Evolutionary conservation across 2,329 filamentous ascomycete species (phyloP).

Genomic region (Sclerotinia borealis): DNA sequence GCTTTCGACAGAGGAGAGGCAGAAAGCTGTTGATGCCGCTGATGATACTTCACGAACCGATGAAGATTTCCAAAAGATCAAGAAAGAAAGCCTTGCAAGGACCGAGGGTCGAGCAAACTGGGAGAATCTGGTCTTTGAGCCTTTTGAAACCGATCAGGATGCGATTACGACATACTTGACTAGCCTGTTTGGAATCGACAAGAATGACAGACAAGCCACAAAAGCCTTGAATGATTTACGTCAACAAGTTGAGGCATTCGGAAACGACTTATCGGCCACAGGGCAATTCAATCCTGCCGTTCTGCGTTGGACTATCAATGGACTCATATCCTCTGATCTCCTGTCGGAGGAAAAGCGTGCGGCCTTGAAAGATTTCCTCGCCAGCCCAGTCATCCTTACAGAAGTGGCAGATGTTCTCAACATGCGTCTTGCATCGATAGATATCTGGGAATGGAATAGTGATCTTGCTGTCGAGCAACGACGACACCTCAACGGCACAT

Average conservation of each 20-base stretch:
- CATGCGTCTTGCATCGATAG: constrained; percentile 46
- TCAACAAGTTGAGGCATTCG: constrained; percentile 36
- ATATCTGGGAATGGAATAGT: constrained; percentile 47
- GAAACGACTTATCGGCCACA: constrained; percentile 18
- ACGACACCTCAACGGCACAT: constrained; percentile 51
- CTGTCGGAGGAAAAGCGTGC: constrained; percentile 46
- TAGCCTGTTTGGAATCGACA: constrained; percentile 39
- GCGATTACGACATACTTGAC: constrained; percentile 46
- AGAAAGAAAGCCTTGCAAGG: constrained; percentile 33
- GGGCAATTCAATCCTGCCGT: constrained; percentile 37
- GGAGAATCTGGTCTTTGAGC: constrained; percentile 50
- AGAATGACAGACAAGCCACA: constrained; percentile 33
- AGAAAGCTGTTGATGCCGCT: neutral
- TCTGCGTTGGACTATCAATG: constrained; percentile 42
- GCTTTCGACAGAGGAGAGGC: constrained; percentile 34
- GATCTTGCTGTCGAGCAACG: constrained; percentile 45
- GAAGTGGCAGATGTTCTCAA: constrained; percentile 54
- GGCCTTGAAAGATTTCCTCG: constrained; percentile 45
- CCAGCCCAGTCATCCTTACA: constrained; percentile 42
- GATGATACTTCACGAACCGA: neutral
- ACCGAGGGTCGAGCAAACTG: constrained; percentile 44
- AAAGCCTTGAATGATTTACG: constrained; percentile 40
- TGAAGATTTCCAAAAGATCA: constrained; percentile 33
- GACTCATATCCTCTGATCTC: constrained; percentile 44
- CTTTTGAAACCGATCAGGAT: constrained; percentile 39